Evolutionary conservation across 2,329 filamentous ascomycete species (phyloP).

Genomic region (Raffaelea ambrosiae): DNA sequence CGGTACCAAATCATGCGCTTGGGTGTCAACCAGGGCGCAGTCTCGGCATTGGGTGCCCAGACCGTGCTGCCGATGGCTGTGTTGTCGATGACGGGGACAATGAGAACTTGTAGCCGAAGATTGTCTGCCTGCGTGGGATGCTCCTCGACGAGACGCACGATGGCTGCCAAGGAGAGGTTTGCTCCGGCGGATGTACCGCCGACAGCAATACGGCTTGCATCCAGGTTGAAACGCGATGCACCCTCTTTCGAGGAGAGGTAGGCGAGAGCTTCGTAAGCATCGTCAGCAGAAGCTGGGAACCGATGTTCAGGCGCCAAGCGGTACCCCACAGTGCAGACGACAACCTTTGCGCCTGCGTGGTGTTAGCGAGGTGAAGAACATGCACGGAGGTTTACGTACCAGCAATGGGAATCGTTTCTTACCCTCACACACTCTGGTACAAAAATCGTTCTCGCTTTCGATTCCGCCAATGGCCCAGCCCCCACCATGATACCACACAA

Average conservation of each 20-base stretch:
- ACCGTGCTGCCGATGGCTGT: constrained; percentile 38
- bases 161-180: constrained; percentile 9
- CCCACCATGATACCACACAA: constrained; percentile 32
- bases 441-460: constrained; percentile 24
- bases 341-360: not conserved
- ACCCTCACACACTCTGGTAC: constrained; percentile 23
- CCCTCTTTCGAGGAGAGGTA: constrained; percentile 25
- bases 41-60: constrained; percentile 41
- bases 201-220: constrained; percentile 21
- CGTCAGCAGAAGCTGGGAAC: constrained; percentile 48
- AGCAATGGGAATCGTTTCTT: no score
- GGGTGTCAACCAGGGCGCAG: constrained; percentile 39
- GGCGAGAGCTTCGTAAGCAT: constrained; percentile 46
- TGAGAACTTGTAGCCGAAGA: constrained; percentile 37
- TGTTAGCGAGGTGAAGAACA: no score
- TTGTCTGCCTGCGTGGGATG: not conserved
- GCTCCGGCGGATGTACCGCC: constrained; percentile 21
- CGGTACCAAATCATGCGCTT: constrained; percentile 27
- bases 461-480: constrained; percentile 29
- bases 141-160: not conserved
- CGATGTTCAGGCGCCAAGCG: constrained; percentile 47
- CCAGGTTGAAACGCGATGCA: constrained; percentile 22
- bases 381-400: no score
- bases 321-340: constrained; percentile 10
- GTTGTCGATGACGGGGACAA: constrained; percentile 51